These are phyloP conservation scores for Pseudocercospora fijiensis DNA, from an alignment of 2,329 filamentous ascomycete genomes.

Conservation along the genomic window DNA sequence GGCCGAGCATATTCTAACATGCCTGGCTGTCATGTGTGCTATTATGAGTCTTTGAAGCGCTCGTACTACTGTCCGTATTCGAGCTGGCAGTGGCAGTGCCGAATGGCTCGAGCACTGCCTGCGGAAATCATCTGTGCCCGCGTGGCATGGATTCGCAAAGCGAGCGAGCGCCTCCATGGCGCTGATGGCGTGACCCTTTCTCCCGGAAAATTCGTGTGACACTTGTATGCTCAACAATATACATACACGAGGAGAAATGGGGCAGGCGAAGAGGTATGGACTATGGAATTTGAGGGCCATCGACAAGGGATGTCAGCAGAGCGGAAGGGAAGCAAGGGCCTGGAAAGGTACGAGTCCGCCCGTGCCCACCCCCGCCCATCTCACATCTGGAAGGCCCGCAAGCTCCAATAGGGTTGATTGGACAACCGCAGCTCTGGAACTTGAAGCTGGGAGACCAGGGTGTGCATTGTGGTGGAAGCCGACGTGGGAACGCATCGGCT, in stretches of 20 bases:
- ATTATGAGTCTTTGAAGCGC: neutral
- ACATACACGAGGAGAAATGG: neutral
- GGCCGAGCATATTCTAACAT: neutral
- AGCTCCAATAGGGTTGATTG: constrained; percentile 10
- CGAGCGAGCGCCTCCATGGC: constrained; percentile 4
- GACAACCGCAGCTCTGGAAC: constrained; percentile 11
- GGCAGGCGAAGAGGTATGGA: no score
- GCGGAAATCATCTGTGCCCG: constrained; percentile 10
- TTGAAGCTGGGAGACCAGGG: constrained; percentile 10
- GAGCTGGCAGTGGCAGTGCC: neutral
- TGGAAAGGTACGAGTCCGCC: constrained; percentile 15
- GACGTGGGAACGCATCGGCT: constrained; percentile 15
- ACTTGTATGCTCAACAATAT: neutral
- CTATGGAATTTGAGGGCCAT: neutral
- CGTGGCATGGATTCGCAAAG: constrained; percentile 10
- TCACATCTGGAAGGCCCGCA: constrained; percentile 8
- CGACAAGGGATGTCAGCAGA: constrained; percentile 8
- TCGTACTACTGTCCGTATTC: neutral
- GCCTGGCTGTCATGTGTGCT: no score
- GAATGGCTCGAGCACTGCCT: constrained; percentile 1
- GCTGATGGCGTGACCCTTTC: neutral
- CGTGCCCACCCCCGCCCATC: constrained; percentile 3
- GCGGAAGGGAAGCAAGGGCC: constrained; percentile 13
- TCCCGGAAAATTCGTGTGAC: neutral
- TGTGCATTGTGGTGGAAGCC: constrained; percentile 2